Conservation (phyloP, 768 basidiomycete genomes). For the Pholiota molesta region DNA sequence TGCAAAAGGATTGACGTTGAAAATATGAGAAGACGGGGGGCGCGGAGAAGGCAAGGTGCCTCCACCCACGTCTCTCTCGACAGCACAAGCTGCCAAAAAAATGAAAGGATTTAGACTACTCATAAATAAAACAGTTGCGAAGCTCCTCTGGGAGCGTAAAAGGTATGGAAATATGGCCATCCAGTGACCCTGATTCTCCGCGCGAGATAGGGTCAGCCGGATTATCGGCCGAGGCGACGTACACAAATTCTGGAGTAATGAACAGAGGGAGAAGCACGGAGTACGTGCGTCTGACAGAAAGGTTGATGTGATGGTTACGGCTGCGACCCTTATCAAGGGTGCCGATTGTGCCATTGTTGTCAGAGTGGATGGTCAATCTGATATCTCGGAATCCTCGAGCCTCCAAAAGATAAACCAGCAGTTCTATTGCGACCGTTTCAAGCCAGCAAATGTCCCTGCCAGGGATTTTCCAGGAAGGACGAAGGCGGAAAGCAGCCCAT, state of each 20-base stretch:
- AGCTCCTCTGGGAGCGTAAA: conserved; percentile 22
- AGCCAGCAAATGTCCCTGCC: conserved; percentile 32
- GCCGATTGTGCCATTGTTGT: conserved; percentile 41
- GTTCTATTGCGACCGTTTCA: conserved; percentile 25
- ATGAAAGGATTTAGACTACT: not conserved
- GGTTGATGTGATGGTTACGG: conserved; percentile 31
- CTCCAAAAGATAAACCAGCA: conserved; percentile 24
- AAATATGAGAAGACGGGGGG: not conserved
- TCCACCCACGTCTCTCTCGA: not conserved
- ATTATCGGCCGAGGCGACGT: conserved; percentile 30
- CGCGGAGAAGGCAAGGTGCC: not conserved
- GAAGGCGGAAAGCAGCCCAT: conserved; percentile 14
- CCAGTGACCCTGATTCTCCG: conserved; percentile 12
- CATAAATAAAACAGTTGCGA: conserved; percentile 10
- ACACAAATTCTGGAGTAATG: conserved; percentile 23
- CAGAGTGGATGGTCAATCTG: conserved; percentile 29
- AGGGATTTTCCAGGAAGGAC: conserved; percentile 15
- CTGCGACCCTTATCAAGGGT: conserved; percentile 33
- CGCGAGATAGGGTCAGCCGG: conserved; percentile 31
- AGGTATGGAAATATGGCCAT: not conserved
- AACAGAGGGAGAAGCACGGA: conserved; percentile 16
- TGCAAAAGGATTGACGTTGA: not conserved
- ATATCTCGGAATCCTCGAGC: conserved; percentile 9
- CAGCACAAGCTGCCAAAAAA: not conserved
- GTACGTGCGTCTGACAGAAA: conserved; percentile 25